A percentile compares a stretch with the other conserved stretches of the same genome.
Conservation (phyloP, 2,329 filamentous ascomycete genomes). For the Fusarium tuaranense region DNA sequence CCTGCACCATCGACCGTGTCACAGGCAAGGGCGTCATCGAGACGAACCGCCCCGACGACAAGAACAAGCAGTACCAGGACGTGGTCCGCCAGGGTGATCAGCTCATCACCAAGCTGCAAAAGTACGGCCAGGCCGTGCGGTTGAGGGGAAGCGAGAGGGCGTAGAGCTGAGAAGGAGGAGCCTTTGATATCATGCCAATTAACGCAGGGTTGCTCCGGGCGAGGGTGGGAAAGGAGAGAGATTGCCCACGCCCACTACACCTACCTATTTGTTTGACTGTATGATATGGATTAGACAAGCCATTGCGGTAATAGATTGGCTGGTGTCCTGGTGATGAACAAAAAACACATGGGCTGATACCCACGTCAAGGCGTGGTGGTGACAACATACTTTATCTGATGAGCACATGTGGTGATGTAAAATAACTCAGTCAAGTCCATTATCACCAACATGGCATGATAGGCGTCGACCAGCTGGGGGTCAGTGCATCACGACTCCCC, state of each 20-base stretch:
- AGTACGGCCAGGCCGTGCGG: conserved; percentile 97
- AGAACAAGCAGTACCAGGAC: conserved; percentile 99
- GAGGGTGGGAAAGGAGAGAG: conserved; percentile 22
- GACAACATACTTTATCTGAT: conserved; percentile 6
- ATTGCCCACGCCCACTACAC: conserved; percentile 24
- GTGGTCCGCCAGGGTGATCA: conserved; percentile 98
- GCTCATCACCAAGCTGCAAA: conserved; percentile 98
- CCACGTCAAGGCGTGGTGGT: conserved; percentile 17
- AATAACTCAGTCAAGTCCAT: neutral
- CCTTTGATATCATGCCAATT: conserved; percentile 22
- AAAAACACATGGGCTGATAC: conserved; percentile 25
- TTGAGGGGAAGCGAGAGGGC: conserved; percentile 94
- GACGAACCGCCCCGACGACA: conserved; percentile 97
- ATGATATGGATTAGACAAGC: conserved; percentile 48
- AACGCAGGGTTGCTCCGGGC: conserved; percentile 4
- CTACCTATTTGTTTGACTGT: conserved; percentile 43
- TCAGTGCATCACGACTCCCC: neutral
- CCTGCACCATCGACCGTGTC: conserved; percentile 97
- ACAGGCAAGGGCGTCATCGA: conserved; percentile 97
- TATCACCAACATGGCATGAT: neutral
- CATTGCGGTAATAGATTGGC: conserved; percentile 40
- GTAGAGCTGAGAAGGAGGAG: conserved; percentile 15
- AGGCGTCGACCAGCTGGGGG: neutral
- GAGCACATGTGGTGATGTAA: neutral
- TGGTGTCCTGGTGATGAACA: conserved; percentile 34